Evolutionary conservation across 2,329 filamentous ascomycete genomes (phyloP).

Genomic region (Knoxdaviesia capensis): DNA sequence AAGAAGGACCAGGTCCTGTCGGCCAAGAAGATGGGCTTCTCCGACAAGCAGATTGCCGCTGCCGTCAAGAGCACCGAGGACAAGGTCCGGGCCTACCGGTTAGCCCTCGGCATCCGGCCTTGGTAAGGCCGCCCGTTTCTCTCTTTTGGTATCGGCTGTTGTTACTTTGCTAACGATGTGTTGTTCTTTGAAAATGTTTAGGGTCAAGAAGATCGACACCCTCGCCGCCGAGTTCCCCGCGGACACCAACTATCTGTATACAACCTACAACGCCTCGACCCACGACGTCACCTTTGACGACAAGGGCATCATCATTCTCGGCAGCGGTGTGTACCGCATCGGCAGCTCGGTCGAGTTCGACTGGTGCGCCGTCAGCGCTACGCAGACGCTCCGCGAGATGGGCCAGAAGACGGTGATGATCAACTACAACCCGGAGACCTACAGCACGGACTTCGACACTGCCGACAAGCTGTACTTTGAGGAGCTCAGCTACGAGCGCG

Average conservation of each 20-base stretch:
- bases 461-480: slow-evolving; percentile 93
- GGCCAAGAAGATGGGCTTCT: slow-evolving; percentile 96
- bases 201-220: slow-evolving; percentile 60
- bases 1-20: slow-evolving; percentile 77
- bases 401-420: slow-evolving; percentile 98
- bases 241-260: slow-evolving; percentile 90
- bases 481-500: slow-evolving; percentile 87
- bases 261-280: slow-evolving; percentile 86
- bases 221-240: slow-evolving; percentile 92
- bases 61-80: slow-evolving; percentile 76
- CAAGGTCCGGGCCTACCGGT: slow-evolving; percentile 66
- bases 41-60: slow-evolving; percentile 80
- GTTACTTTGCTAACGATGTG: neutral
- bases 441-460: slow-evolving; percentile 66
- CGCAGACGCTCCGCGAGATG: slow-evolving; percentile 61
- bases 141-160: neutral
- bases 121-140: slow-evolving; percentile 25
- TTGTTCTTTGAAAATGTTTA: neutral
- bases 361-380: slow-evolving; percentile 90
- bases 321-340: slow-evolving; percentile 92
- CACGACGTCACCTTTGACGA: slow-evolving; percentile 92
- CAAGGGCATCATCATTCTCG: slow-evolving; percentile 73
- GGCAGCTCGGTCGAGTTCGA: slow-evolving; percentile 97
- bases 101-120: slow-evolving; percentile 73
- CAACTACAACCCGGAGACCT: slow-evolving; percentile 76